Percentiles rank a stretch among this genome's conserved stretches.
Evolutionary conservation across 73 alveolate species (phyloP).

Genomic region (Paramecium bursaria): DNA sequence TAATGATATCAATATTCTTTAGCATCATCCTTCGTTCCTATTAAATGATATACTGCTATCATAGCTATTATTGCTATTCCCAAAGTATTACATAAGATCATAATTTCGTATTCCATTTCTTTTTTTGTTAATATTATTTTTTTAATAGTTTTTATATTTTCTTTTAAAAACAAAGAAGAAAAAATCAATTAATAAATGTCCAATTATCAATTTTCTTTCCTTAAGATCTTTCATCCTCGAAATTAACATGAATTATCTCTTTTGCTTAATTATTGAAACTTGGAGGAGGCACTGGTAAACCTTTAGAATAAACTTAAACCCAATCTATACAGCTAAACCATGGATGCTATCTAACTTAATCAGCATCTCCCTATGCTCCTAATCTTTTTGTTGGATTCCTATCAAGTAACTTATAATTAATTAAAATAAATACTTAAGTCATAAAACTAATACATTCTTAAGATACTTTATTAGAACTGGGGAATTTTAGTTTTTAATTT

Average conservation of each 20-base stretch:
- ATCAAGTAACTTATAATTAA: slow-evolving; percentile 65
- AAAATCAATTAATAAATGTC: slow-evolving; percentile 33
- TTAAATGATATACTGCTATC: slow-evolving; percentile 41
- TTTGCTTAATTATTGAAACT: slow-evolving; percentile 24
- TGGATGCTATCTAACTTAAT: slow-evolving; percentile 79
- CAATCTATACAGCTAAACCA: slow-evolving; percentile 73
- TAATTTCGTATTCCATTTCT: slow-evolving; percentile 57
- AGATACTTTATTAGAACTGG: slow-evolving; percentile 1
- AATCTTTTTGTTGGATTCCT: slow-evolving; percentile 77
- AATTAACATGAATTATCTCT: background rate
- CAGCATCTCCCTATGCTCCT: slow-evolving; percentile 76
- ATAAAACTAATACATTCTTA: background rate
- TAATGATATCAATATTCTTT: slow-evolving; percentile 16
- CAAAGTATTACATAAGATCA: slow-evolving; percentile 50
- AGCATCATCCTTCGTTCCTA: slow-evolving; percentile 53
- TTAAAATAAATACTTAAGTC: background rate
- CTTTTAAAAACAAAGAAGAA: background rate
- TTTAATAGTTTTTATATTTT: too few species aligned
- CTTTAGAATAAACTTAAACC: slow-evolving; percentile 64
- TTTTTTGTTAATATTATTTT: too few species aligned
- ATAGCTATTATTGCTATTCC: slow-evolving; percentile 54
- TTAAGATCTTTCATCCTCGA: slow-evolving; percentile 5
- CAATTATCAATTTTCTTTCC: slow-evolving; percentile 29
- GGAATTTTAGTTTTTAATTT: slow-evolving; percentile 45
- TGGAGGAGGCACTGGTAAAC: slow-evolving; percentile 48